Evolutionary conservation across 305 asterid species (phyloP).

Genomic region (Lippia alba): DNA sequence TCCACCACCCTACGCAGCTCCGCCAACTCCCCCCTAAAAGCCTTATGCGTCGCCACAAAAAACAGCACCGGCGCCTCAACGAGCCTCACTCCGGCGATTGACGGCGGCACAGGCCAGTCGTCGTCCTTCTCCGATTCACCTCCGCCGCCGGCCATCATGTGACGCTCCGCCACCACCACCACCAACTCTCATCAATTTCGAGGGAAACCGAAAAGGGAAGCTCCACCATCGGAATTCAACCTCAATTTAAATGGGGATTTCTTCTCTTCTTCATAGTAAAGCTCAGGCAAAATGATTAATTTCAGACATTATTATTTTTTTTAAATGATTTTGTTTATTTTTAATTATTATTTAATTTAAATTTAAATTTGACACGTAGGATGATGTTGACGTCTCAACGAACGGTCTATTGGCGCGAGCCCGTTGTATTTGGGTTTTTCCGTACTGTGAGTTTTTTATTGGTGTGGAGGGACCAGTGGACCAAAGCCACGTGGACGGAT

Average conservation of each 20-base stretch:
- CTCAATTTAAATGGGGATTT: slow-evolving; percentile 48
- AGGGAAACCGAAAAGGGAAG: slow-evolving; percentile 57
- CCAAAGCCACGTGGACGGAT: slow-evolving; percentile 33
- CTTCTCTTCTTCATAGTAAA: slow-evolving; percentile 32
- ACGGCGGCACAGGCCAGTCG: slow-evolving; percentile 46
- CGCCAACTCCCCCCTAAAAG: slow-evolving; percentile 69
- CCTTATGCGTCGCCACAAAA: slow-evolving; percentile 77
- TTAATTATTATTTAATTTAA: background rate
- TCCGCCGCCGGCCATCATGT: slow-evolving; percentile 55
- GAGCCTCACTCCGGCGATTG: slow-evolving; percentile 57
- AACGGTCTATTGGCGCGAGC: slow-evolving; percentile 53
- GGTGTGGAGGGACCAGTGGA: slow-evolving; percentile 26
- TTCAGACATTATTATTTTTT: slow-evolving; percentile 26
- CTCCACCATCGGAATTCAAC: slow-evolving; percentile 46
- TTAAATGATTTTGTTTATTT: slow-evolving; percentile 1
- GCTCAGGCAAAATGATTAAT: slow-evolving; percentile 27
- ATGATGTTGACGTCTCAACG: slow-evolving; percentile 55
- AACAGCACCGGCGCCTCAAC: slow-evolving; percentile 79
- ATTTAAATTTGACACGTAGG: slow-evolving; percentile 33
- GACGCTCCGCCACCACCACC: slow-evolving; percentile 40
- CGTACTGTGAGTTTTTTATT: slow-evolving; percentile 7
- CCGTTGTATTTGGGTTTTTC: slow-evolving; percentile 30
- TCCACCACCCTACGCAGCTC: slow-evolving; percentile 55
- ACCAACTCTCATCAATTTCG: slow-evolving; percentile 53
- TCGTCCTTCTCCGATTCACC: slow-evolving; percentile 63